Percentiles rank a stretch among this genome's conserved stretches.
Evolutionary conservation across 164 flowering plant genomes (phyloP).

Genomic region (Nymphaea thermarum): DNA sequence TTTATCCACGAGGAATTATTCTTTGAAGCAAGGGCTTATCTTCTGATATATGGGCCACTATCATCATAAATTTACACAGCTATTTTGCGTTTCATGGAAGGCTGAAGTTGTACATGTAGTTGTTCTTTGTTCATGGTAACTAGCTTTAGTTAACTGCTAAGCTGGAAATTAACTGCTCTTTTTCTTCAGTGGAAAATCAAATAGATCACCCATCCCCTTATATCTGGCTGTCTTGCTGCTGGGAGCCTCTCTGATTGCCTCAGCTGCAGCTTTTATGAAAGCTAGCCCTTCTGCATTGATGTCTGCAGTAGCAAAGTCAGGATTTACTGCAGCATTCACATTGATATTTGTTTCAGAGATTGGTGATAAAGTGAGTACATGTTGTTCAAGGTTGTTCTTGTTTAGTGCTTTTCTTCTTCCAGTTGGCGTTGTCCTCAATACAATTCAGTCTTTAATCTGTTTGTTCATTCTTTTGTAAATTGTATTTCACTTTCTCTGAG

Average conservation of each 20-base stretch:
- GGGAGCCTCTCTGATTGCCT: slow-evolving; percentile 58
- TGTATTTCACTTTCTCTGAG: too few relatives aligned
- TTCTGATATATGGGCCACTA: too few relatives aligned
- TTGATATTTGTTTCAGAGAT: slow-evolving; percentile 97
- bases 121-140: not conserved
- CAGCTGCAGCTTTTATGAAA: slow-evolving; percentile 46
- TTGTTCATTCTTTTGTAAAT: too few relatives aligned
- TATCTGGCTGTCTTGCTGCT: slow-evolving; percentile 55
- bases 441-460: too few relatives aligned
- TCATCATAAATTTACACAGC: too few relatives aligned
- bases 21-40: too few relatives aligned
- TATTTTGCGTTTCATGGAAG: too few relatives aligned
- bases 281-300: slow-evolving; percentile 65
- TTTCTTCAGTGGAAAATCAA: slow-evolving; percentile 43
- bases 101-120: too few relatives aligned
- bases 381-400: not conserved
- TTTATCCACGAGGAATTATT: too few relatives aligned
- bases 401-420: not conserved
- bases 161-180: not conserved
- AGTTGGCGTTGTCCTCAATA: too few relatives aligned
- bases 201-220: slow-evolving; percentile 41
- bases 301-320: slow-evolving; percentile 85
- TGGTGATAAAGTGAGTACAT: slow-evolving; percentile 73
- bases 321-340: slow-evolving; percentile 91
- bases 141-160: not conserved